Conservation (phyloP, 768 basidiomycete genomes). For the Xerocomellus chrysenteron region DNA sequence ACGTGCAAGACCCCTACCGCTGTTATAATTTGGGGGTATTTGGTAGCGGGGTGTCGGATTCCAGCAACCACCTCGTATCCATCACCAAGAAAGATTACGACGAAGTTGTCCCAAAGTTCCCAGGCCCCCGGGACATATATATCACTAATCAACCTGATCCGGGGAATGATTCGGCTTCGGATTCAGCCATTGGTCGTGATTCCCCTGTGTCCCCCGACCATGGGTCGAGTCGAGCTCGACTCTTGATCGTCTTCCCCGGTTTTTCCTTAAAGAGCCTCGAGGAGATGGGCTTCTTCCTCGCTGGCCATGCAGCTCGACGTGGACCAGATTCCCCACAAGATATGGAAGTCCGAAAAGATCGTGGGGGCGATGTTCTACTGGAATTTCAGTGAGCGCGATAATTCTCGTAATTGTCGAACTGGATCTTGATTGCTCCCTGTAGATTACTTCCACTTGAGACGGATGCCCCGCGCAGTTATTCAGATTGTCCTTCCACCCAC, state of each 20-base stretch:
- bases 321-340: background rate
- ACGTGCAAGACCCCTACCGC: background rate
- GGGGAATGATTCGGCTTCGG: background rate
- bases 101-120: background rate
- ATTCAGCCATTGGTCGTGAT: background rate
- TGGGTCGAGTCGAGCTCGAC: background rate
- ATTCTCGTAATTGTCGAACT: background rate
- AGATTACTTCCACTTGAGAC: background rate
- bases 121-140: background rate
- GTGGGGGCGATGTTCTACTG: background rate
- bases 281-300: background rate
- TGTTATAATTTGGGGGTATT: background rate
- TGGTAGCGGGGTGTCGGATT: background rate
- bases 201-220: too few species aligned
- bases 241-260: background rate
- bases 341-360: background rate
- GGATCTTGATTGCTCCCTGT: too few species aligned
- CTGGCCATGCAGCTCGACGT: background rate
- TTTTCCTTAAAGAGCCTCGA: background rate
- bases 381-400: background rate
- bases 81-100: background rate
- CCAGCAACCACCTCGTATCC: background rate
- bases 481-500: background rate
- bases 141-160: background rate
- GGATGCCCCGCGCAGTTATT: background rate